Percentiles rank a stretch among this genome's conserved stretches.
These are phyloP conservation scores for Acorus gramineus DNA, from an alignment of 106 monocot species.

Conservation along the genomic window DNA sequence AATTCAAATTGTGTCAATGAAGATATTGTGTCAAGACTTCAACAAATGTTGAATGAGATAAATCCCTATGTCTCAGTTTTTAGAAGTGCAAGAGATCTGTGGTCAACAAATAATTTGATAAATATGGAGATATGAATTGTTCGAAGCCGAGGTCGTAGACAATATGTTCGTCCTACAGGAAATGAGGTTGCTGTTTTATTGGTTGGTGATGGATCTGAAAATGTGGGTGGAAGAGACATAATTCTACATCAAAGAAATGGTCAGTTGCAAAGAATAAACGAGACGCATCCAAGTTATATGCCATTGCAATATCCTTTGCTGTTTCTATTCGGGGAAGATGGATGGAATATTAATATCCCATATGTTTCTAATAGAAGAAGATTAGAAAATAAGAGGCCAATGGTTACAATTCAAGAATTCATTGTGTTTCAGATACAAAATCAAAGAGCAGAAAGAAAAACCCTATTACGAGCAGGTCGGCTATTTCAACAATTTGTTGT, in stretches of 20 bases:
- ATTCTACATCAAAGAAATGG: slow-evolving; percentile 4
- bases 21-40: neutral
- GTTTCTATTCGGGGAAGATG: slow-evolving; percentile 23
- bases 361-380: neutral
- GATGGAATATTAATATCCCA: neutral
- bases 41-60: slow-evolving; percentile 6
- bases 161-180: slow-evolving; percentile 1
- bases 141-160: neutral
- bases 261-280: slow-evolving; percentile 3
- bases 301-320: slow-evolving; percentile 21
- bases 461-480: neutral
- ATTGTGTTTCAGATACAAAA: slow-evolving; percentile 13
- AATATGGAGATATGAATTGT: neutral
- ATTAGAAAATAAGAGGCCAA: neutral
- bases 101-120: neutral
- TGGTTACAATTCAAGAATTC: slow-evolving; percentile 8
- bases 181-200: slow-evolving; percentile 11
- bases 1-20: neutral
- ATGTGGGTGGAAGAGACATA: slow-evolving; percentile 4
- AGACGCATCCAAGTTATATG: slow-evolving; percentile 12
- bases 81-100: slow-evolving; percentile 3
- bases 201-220: neutral
- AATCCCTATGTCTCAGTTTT: slow-evolving; percentile 7
- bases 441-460: neutral
- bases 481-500: slow-evolving; percentile 18